These are phyloP conservation scores for Asterella californica DNA, from an alignment of 225 moss, liverwort and hornwort genomes.

Conservation along the genomic window DNA sequence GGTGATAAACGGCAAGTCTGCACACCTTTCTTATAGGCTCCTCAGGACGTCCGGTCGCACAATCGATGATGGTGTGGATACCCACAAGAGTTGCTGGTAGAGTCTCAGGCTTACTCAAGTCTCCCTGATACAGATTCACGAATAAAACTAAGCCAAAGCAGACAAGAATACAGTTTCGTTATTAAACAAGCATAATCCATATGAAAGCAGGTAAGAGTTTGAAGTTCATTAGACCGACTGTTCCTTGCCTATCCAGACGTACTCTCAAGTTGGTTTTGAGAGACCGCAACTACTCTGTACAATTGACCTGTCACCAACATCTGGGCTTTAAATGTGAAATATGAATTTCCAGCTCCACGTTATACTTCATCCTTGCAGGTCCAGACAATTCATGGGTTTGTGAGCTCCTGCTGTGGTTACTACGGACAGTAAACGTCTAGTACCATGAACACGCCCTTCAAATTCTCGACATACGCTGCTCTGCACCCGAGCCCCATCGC, in stretches of 20 bases:
- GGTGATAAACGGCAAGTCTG: neutral
- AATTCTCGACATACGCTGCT: neutral
- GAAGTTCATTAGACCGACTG: too few species aligned
- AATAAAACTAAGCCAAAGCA: neutral
- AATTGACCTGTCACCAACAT: too few species aligned
- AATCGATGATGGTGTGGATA: constrained; percentile 84
- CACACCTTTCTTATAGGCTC: constrained; percentile 77
- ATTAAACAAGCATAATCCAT: too few species aligned
- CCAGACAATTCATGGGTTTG: neutral
- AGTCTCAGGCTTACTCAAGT: constrained; percentile 81
- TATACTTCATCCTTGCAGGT: neutral
- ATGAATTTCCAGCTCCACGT: too few species aligned
- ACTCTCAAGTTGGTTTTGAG: too few species aligned
- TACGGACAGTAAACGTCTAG: neutral
- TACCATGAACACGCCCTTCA: too few species aligned
- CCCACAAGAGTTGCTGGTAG: constrained; percentile 81
- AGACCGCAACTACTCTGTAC: too few species aligned
- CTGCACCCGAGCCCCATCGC: neutral
- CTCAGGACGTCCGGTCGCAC: constrained; percentile 85
- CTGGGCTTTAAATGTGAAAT: too few species aligned
- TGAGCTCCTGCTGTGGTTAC: neutral
- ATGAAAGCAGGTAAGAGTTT: too few species aligned
- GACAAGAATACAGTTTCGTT: neutral
- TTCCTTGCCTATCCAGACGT: too few species aligned
- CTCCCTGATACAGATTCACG: constrained; percentile 42